Evolutionary conservation across 371 early-diverging fungal species (phyloP).

Genomic region (Coemansia sp.): DNA sequence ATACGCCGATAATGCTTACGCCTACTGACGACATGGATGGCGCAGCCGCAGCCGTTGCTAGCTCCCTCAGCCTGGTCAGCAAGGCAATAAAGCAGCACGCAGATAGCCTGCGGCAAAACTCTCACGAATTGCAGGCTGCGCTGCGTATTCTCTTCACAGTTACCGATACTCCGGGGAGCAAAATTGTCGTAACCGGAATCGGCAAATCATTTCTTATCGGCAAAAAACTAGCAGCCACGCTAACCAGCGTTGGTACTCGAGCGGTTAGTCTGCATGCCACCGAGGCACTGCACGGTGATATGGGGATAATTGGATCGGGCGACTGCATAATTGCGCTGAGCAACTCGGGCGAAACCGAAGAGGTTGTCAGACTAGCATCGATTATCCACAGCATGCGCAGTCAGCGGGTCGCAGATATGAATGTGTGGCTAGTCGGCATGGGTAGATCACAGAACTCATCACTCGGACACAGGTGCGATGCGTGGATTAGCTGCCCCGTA

Average conservation of each 20-base stretch:
- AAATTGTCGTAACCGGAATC: slow-evolving; percentile 64
- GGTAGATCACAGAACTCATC: slow-evolving; percentile 57
- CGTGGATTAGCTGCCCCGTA: slow-evolving; percentile 63
- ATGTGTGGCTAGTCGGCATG: slow-evolving; percentile 58
- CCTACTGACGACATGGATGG: slow-evolving; percentile 2
- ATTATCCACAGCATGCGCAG: slow-evolving; percentile 5
- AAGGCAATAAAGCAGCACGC: slow-evolving; percentile 27
- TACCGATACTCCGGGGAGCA: slow-evolving; percentile 47
- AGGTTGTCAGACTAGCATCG: slow-evolving; percentile 51
- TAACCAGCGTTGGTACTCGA: slow-evolving; percentile 60
- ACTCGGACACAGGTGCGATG: slow-evolving; percentile 57
- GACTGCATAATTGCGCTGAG: slow-evolving; percentile 65
- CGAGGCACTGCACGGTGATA: slow-evolving; percentile 67
- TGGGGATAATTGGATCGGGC: slow-evolving; percentile 56
- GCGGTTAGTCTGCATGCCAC: slow-evolving; percentile 64
- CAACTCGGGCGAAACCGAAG: slow-evolving; percentile 65
- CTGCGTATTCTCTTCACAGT: slow-evolving; percentile 16
- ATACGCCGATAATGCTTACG: not conserved
- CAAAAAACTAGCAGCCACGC: slow-evolving; percentile 65
- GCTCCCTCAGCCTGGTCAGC: slow-evolving; percentile 17
- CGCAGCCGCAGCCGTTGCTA: slow-evolving; percentile 4
- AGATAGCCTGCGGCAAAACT: slow-evolving; percentile 16
- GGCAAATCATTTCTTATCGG: slow-evolving; percentile 68
- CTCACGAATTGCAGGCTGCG: slow-evolving; percentile 16
- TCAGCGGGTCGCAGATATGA: not conserved